Evolutionary conservation across 805 yeast species (phyloP).

Genomic region (Saccharomyces jurei): DNA sequence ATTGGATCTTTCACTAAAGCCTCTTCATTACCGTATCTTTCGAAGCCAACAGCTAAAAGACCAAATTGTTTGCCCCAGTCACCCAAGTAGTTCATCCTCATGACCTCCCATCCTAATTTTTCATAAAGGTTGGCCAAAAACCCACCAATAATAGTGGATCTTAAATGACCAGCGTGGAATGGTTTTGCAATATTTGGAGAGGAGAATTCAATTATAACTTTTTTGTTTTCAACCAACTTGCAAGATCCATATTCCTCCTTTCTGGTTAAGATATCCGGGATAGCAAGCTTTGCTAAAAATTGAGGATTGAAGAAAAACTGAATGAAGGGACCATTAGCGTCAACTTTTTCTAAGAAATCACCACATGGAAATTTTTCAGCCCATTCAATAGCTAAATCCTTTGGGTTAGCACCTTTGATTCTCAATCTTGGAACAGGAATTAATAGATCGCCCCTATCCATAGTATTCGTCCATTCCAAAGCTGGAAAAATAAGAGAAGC

Average conservation of each 20-base stretch:
- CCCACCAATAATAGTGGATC: constrained; percentile 96
- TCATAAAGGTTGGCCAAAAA: constrained; percentile 84
- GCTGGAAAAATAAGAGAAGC: constrained; percentile 66
- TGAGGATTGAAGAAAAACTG: constrained; percentile 75
- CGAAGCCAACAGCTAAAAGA: constrained; percentile 84
- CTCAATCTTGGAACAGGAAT: constrained; percentile 89
- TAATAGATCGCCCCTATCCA: constrained; percentile 86
- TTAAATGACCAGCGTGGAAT: constrained; percentile 96
- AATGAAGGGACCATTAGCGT: constrained; percentile 80
- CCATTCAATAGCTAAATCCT: constrained; percentile 66
- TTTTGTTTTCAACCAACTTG: constrained; percentile 66
- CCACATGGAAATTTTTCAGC: constrained; percentile 68
- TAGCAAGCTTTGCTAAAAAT: constrained; percentile 56
- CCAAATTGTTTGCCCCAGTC: constrained; percentile 99
- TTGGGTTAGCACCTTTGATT: constrained; percentile 72
- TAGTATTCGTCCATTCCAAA: constrained; percentile 75
- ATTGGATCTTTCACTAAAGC: constrained; percentile 69
- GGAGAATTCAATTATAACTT: constrained; percentile 75
- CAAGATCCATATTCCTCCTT: constrained; percentile 58
- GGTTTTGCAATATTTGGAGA: constrained; percentile 98
- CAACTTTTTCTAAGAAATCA: constrained; percentile 56
- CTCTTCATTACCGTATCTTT: constrained; percentile 74
- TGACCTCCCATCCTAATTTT: constrained; percentile 81
- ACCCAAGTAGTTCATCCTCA: constrained; percentile 87
- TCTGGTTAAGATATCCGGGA: constrained; percentile 60